These are phyloP conservation scores for Gossypium lobatum DNA, from an alignment of 441 rosid species.

Conservation along the genomic window DNA sequence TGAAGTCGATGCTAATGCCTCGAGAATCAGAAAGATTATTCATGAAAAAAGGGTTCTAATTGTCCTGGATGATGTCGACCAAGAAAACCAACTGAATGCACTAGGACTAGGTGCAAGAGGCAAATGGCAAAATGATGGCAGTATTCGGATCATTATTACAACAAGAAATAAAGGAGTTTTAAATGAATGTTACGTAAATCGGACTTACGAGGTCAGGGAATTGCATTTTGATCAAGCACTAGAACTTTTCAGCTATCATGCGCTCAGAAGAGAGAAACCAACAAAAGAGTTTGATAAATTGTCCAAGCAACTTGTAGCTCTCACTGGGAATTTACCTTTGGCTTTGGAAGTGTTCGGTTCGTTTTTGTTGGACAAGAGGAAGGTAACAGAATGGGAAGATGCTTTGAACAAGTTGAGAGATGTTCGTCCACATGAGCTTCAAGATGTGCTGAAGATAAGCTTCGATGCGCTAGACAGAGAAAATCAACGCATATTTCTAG, in stretches of 20 bases:
- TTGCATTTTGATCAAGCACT: slow-evolving; percentile 18
- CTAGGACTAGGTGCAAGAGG: slow-evolving; percentile 16
- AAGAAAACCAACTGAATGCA: slow-evolving; percentile 23
- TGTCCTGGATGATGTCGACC: slow-evolving; percentile 34
- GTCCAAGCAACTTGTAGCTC: slow-evolving; percentile 36
- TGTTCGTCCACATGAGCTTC: slow-evolving; percentile 13
- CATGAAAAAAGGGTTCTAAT: slow-evolving; percentile 15
- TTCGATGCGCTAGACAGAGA: slow-evolving; percentile 26
- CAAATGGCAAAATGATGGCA: slow-evolving; percentile 18
- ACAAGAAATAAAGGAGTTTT: slow-evolving; percentile 31
- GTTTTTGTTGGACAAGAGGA: slow-evolving; percentile 40
- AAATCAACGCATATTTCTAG: slow-evolving; percentile 29
- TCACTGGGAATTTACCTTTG: slow-evolving; percentile 42
- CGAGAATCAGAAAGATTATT: slow-evolving; percentile 19
- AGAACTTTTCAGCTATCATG: slow-evolving; percentile 47
- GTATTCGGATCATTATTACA: slow-evolving; percentile 27
- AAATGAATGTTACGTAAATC: slow-evolving; percentile 8
- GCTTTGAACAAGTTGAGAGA: slow-evolving; percentile 8
- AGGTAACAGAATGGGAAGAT: slow-evolving; percentile 28
- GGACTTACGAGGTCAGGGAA: slow-evolving; percentile 26
- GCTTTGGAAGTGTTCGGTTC: slow-evolving; percentile 62
- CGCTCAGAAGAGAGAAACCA: slow-evolving; percentile 44
- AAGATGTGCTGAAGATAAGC: slow-evolving; percentile 25
- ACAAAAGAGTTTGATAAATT: slow-evolving; percentile 23
- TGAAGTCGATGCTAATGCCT: slow-evolving; percentile 12